A percentile compares a stretch with the other conserved stretches of the same genome.
Conservation (phyloP, 192 early-diverging fungal species). For the Chytriomyces sp. region DNA sequence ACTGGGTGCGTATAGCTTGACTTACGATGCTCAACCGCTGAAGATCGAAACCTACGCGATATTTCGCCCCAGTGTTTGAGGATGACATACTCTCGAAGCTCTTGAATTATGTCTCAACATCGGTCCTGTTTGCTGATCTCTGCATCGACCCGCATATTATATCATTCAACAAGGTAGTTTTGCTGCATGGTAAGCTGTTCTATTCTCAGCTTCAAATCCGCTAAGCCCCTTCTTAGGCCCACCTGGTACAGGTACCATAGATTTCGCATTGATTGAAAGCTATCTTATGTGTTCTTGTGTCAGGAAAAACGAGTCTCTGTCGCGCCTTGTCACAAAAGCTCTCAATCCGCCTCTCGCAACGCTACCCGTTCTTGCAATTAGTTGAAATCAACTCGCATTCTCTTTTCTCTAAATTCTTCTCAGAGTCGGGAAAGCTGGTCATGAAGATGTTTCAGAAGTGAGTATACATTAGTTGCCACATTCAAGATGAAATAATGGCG, state of each 20-base stretch:
- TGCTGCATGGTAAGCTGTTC: slow-evolving; percentile 54
- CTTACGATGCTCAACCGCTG: background rate
- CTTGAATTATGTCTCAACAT: slow-evolving; percentile 64
- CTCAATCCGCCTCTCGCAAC: slow-evolving; percentile 56
- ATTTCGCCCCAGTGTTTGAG: slow-evolving; percentile 53
- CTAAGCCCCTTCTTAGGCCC: slow-evolving; percentile 42
- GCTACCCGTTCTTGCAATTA: slow-evolving; percentile 58
- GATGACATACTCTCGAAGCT: slow-evolving; percentile 53
- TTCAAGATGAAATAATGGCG: background rate
- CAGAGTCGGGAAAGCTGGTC: slow-evolving; percentile 65
- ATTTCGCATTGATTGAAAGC: too few species aligned
- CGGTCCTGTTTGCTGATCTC: slow-evolving; percentile 63
- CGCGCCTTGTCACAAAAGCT: slow-evolving; percentile 65
- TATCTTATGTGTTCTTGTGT: too few species aligned
- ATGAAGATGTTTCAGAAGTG: slow-evolving; percentile 58
- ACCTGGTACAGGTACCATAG: slow-evolving; percentile 43
- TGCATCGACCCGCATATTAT: slow-evolving; percentile 58
- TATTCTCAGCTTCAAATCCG: background rate
- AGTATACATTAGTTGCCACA: background rate
- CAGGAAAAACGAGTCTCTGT: slow-evolving; percentile 71
- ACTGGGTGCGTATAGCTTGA: background rate
- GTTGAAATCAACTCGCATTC: slow-evolving; percentile 76
- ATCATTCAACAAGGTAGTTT: slow-evolving; percentile 60
- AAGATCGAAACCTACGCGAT: background rate
- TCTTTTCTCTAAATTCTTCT: slow-evolving; percentile 77